Evolutionary conservation across 495 filamentous ascomycete species (phyloP).

Genomic region (Cercophora scortea): DNA sequence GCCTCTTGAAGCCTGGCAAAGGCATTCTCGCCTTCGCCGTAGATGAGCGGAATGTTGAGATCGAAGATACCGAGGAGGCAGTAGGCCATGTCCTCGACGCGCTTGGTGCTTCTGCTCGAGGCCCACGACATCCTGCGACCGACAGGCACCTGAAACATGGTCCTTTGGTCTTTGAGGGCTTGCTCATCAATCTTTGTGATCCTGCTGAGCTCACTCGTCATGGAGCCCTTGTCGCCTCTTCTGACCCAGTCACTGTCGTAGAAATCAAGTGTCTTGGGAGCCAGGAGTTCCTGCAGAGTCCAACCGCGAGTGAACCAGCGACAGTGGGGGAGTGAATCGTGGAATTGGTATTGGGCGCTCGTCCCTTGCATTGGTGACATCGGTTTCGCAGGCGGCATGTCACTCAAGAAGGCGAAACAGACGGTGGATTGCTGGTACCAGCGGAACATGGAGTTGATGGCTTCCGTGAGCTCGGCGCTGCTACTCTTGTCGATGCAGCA

Average conservation of each 20-base stretch:
- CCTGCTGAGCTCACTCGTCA: not conserved
- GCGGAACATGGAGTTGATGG: constrained; percentile 7
- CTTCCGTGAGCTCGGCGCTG: too few relatives aligned
- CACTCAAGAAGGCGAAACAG: constrained; percentile 25
- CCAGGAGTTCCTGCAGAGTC: constrained; percentile 8
- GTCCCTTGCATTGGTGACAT: not conserved
- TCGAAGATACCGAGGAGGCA: constrained; percentile 18
- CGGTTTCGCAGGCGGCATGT: not conserved
- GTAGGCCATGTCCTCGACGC: constrained; percentile 19
- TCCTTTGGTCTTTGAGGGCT: not conserved
- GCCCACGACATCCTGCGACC: constrained; percentile 19
- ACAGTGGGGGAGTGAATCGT: not conserved
- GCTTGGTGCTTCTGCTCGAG: constrained; percentile 6
- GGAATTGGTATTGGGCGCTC: too few relatives aligned
- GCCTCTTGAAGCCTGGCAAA: constrained; percentile 13
- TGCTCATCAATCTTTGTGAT: not conserved
- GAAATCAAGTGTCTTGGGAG: constrained; percentile 1
- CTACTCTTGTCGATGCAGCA: constrained; percentile 24
- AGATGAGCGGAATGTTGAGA: constrained; percentile 14
- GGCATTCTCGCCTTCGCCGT: constrained; percentile 13
- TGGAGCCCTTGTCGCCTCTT: not conserved
- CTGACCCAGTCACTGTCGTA: not conserved
- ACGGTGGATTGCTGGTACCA: constrained; percentile 26
- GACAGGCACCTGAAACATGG: constrained; percentile 1
- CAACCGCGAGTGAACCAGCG: constrained; percentile 6